phyloP scores from a whole-genome alignment of 129 eudicot species.

The Artemisia tridentata region DNA sequence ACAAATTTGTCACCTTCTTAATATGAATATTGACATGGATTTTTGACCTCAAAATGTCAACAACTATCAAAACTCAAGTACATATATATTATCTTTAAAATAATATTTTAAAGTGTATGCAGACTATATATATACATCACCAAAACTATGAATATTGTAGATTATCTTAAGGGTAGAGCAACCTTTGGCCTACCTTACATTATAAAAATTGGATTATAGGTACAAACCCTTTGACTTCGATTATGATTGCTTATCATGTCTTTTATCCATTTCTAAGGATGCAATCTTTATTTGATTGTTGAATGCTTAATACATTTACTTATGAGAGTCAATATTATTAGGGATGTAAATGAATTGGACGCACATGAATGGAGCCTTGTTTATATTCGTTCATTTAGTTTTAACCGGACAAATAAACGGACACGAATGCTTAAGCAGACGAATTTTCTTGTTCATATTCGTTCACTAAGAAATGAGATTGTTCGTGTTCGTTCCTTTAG shows the following conservation, averaged over 20 bases:
- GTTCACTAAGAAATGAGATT: no score
- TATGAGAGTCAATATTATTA: no score
- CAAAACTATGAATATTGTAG: conserved; percentile 21
- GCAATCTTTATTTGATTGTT: neutral
- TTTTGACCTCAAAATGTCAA: conserved; percentile 19
- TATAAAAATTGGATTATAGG: conserved; percentile 18
- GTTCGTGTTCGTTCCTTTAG: no score
- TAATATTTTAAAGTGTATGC: conserved; percentile 13
- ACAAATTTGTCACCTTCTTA: conserved; percentile 1
- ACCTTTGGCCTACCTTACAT: conserved; percentile 18
- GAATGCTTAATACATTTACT: no score
- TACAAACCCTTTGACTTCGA: conserved; percentile 27
- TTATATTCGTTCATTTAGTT: no score
- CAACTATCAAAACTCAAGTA: conserved; percentile 21
- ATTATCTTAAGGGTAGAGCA: conserved; percentile 29
- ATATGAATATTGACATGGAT: neutral
- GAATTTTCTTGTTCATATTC: no score
- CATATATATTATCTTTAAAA: conserved; percentile 8
- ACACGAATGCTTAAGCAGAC: no score
- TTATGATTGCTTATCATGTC: neutral
- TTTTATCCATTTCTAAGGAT: neutral
- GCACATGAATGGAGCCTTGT: no score
- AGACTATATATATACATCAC: conserved; percentile 1
- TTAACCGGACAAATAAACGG: no score
- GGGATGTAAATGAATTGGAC: no score